A percentile compares a stretch with the other conserved stretches of the same genome.
Conservation (phyloP, 2,329 filamentous ascomycete species). For the Botrytis fragariae region DNA sequence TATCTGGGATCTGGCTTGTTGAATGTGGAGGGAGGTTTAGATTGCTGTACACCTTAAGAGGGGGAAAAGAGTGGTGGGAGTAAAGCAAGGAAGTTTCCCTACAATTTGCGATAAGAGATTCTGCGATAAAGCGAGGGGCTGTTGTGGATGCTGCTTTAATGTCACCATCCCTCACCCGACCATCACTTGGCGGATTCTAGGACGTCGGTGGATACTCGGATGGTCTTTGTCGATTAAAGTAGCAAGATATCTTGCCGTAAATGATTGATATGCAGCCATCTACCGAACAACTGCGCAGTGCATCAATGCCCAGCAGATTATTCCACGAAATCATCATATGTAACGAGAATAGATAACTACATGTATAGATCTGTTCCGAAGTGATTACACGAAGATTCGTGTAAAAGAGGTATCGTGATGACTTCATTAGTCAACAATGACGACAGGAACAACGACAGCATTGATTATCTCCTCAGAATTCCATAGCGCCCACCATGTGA, state of each 20-base stretch:
- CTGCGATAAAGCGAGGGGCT: constrained; percentile 11
- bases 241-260: not conserved
- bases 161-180: not conserved
- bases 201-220: not conserved
- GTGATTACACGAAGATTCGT: not conserved
- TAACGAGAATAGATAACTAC: not conserved
- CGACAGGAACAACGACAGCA: not conserved
- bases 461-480: not conserved
- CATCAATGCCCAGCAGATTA: not conserved
- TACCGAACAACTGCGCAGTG: not conserved
- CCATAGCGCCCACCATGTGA: not conserved
- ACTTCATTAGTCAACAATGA: not conserved
- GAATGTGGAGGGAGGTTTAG: not conserved
- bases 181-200: not conserved
- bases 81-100: not conserved
- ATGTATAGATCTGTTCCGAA: not conserved
- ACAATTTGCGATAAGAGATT: not conserved
- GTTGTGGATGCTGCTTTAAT: not conserved
- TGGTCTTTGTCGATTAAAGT: accelerated
- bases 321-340: not conserved
- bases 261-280: not conserved
- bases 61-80: not conserved
- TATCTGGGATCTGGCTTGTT: not conserved
- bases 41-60: not conserved
- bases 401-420: not conserved